Evolutionary conservation across 106 monocot genomes (phyloP).

Genomic region (Dendrobium huoshanense): DNA sequence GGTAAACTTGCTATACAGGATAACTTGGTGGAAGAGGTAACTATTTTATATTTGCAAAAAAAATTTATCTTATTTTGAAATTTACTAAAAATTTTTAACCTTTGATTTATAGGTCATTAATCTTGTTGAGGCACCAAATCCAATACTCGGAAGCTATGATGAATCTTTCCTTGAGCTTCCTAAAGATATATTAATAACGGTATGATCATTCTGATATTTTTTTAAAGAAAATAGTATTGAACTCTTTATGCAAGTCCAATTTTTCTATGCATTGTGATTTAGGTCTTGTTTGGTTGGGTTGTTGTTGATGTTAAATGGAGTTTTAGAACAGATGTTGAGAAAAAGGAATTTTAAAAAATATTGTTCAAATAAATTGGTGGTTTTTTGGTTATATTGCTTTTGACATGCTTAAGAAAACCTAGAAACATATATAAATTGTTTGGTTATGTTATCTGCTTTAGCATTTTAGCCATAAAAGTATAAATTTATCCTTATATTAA

Average conservation of each 20-base stretch:
- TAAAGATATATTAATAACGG: constrained; percentile 80
- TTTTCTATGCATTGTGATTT: background rate
- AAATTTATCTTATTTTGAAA: background rate
- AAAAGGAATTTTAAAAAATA: too few relatives aligned
- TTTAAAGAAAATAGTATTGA: background rate
- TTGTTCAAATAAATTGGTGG: too few relatives aligned
- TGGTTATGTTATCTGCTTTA: too few relatives aligned
- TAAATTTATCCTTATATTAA: too few relatives aligned
- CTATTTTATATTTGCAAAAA: constrained; percentile 1
- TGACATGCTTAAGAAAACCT: too few relatives aligned
- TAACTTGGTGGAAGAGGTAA: constrained; percentile 73
- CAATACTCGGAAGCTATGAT: constrained; percentile 80
- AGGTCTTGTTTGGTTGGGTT: background rate
- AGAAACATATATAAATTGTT: too few relatives aligned
- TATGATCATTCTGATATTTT: constrained; percentile 16
- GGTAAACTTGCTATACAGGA: constrained; percentile 42
- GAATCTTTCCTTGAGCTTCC: constrained; percentile 91
- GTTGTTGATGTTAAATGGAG: too few relatives aligned
- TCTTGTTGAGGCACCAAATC: constrained; percentile 89
- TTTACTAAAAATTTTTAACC: background rate
- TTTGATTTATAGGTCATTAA: constrained; percentile 60
- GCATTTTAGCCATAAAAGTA: too few relatives aligned
- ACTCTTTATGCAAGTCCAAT: background rate
- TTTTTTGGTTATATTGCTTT: too few relatives aligned
- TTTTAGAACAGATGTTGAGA: too few relatives aligned